phyloP scores from a whole-genome alignment of 23 red algal genomes.

The Gracilariopsis chorda region DNA sequence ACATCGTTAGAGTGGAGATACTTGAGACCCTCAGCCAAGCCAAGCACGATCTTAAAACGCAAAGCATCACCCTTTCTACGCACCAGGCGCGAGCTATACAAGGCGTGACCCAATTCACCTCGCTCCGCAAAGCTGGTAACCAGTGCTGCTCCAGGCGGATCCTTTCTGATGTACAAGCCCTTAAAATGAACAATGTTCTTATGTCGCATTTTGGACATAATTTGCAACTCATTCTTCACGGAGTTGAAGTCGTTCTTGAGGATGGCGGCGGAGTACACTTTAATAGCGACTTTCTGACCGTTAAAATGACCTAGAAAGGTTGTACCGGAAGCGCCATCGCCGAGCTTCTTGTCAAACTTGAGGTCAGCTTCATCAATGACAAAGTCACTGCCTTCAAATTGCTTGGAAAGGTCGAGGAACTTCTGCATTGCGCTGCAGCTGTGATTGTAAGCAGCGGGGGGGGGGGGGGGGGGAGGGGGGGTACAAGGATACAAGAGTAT shows the following conservation, averaged over 20 bases:
- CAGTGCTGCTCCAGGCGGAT: slow-evolving; percentile 68
- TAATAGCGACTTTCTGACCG: slow-evolving; percentile 78
- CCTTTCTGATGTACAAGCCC: slow-evolving; percentile 70
- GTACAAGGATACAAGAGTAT: background rate
- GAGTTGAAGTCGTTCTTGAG: slow-evolving; percentile 73
- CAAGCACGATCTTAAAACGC: slow-evolving; percentile 76
- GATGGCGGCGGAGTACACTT: slow-evolving; percentile 86
- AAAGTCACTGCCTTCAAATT: slow-evolving; percentile 78
- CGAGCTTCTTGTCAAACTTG: slow-evolving; percentile 69
- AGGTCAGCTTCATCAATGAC: slow-evolving; percentile 68
- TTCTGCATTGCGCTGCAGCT: slow-evolving; percentile 75
- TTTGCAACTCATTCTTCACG: slow-evolving; percentile 90
- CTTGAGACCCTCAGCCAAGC: slow-evolving; percentile 77
- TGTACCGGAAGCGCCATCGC: slow-evolving; percentile 80
- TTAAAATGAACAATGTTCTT: slow-evolving; percentile 88
- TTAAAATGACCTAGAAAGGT: slow-evolving; percentile 65
- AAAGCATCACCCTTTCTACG: slow-evolving; percentile 56
- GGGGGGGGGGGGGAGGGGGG: background rate
- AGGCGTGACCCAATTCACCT: slow-evolving; percentile 84
- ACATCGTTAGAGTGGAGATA: slow-evolving; percentile 76
- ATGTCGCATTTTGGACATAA: slow-evolving; percentile 74
- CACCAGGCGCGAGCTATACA: slow-evolving; percentile 72
- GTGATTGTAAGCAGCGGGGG: background rate
- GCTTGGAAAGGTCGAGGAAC: slow-evolving; percentile 38
- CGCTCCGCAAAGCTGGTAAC: slow-evolving; percentile 79